Conservation (phyloP, 805 yeast genomes). For the Aciculoconidium aculeatum region DNA sequence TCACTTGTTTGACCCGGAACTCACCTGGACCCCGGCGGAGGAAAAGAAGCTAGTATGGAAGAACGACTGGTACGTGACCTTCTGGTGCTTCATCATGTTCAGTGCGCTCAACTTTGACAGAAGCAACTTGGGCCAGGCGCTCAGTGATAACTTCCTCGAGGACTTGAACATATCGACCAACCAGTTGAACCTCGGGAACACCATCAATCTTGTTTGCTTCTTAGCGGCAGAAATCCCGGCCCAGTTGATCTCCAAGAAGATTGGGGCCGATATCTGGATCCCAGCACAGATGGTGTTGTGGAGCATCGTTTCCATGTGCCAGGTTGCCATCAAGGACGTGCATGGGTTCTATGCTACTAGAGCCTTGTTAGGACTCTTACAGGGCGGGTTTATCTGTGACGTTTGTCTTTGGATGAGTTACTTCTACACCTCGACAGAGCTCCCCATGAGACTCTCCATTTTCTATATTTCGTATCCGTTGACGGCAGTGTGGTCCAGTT, state of each 20-base stretch:
- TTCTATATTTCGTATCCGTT: conserved; percentile 54
- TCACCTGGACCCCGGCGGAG: conserved; percentile 27
- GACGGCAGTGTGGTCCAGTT: conserved; percentile 41
- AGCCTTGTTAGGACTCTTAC: conserved; percentile 18
- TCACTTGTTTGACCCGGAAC: conserved; percentile 49
- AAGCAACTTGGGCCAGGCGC: conserved; percentile 20
- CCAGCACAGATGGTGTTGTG: conserved; percentile 20
- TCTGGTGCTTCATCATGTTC: conserved; percentile 19
- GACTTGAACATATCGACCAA: conserved; percentile 19
- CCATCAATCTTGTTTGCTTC: conserved; percentile 16
- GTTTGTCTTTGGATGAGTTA: conserved; percentile 58
- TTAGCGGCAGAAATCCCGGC: conserved; percentile 22
- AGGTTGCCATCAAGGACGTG: conserved; percentile 13
- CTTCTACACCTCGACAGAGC: conserved; percentile 55
- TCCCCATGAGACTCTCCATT: conserved; percentile 51
- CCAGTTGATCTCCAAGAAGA: conserved; percentile 19
- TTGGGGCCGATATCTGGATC: conserved; percentile 22
- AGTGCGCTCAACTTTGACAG: conserved; percentile 20
- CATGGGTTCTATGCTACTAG: conserved; percentile 17
- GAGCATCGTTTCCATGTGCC: conserved; percentile 19
- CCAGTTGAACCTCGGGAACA: conserved; percentile 20
- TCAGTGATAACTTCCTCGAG: conserved; percentile 16
- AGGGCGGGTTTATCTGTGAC: conserved; percentile 47
- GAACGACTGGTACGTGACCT: conserved; percentile 17
- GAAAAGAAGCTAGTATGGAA: conserved; percentile 16